Conservation (phyloP, 345 rosid genomes). For the Clarkia xantiana region DNA sequence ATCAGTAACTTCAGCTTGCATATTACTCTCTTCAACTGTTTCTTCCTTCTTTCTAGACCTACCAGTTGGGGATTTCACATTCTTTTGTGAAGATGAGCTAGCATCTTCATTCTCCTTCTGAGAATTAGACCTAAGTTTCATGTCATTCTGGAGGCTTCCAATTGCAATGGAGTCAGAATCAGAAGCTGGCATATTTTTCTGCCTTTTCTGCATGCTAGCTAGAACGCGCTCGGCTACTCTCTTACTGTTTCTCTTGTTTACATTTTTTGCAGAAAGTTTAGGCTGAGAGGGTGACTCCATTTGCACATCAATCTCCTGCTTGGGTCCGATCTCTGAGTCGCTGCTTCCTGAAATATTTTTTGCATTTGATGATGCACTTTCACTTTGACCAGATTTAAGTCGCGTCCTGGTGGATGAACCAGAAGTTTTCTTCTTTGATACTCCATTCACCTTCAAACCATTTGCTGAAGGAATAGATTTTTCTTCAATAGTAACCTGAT, state of each 20-base stretch:
- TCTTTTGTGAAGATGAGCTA: slow-evolving; percentile 59
- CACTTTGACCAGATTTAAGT: slow-evolving; percentile 56
- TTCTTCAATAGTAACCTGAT: slow-evolving; percentile 46
- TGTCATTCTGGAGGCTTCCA: slow-evolving; percentile 34
- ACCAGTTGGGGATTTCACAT: slow-evolving; percentile 38
- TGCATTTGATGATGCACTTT: slow-evolving; percentile 91
- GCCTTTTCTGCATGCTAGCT: slow-evolving; percentile 64
- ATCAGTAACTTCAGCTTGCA: slow-evolving; percentile 24
- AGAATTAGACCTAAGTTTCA: slow-evolving; percentile 34
- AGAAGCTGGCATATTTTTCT: slow-evolving; percentile 53
- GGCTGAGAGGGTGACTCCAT: slow-evolving; percentile 41
- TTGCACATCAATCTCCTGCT: slow-evolving; percentile 31
- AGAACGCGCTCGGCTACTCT: slow-evolving; percentile 78
- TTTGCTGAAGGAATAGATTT: slow-evolving; percentile 40
- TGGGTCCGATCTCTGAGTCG: slow-evolving; percentile 67
- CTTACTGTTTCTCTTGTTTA: slow-evolving; percentile 74
- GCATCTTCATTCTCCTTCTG: slow-evolving; percentile 72
- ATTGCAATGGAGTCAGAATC: slow-evolving; percentile 68
- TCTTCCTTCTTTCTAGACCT: slow-evolving; percentile 48
- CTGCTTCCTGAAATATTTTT: slow-evolving; percentile 66
- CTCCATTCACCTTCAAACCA: slow-evolving; percentile 25
- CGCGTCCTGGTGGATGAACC: slow-evolving; percentile 34
- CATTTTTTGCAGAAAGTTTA: slow-evolving; percentile 48
- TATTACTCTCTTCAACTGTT: slow-evolving; percentile 17
- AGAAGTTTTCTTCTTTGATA: slow-evolving; percentile 41